phyloP scores from a whole-genome alignment of 768 basidiomycete genomes.

The Melanogaster broomeanus region DNA sequence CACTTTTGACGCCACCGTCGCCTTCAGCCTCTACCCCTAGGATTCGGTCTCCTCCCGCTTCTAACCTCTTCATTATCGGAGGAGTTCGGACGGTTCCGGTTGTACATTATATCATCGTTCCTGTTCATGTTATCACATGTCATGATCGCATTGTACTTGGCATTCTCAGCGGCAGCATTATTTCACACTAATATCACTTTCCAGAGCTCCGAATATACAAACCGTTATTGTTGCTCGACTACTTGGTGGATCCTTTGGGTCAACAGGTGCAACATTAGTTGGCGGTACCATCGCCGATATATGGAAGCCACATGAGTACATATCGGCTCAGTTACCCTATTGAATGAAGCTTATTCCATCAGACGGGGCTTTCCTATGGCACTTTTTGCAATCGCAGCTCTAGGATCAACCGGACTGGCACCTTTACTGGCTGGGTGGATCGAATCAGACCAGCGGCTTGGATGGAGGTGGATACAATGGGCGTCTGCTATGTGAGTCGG shows the following conservation, averaged over 20 bases:
- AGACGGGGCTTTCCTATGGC: conserved; percentile 83
- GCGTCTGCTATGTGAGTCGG: conserved; percentile 59
- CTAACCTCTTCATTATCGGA: conserved; percentile 72
- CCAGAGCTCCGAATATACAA: conserved; percentile 48
- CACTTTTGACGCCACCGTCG: conserved; percentile 46
- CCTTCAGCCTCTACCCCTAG: conserved; percentile 57
- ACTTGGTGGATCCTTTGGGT: conserved; percentile 64
- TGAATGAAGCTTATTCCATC: conserved; percentile 8
- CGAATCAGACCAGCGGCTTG: conserved; percentile 54
- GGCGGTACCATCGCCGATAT: conserved; percentile 76
- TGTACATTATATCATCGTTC: conserved; percentile 54
- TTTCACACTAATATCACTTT: conserved; percentile 2
- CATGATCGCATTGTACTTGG: conserved; percentile 28
- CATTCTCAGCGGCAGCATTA: neutral
- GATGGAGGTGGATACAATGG: conserved; percentile 89
- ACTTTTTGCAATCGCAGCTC: conserved; percentile 60
- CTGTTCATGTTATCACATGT: conserved; percentile 55
- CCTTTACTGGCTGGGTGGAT: conserved; percentile 68
- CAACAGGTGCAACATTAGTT: conserved; percentile 72
- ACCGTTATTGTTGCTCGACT: conserved; percentile 70
- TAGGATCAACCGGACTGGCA: conserved; percentile 65
- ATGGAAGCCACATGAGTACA: conserved; percentile 62
- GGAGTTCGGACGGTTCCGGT: conserved; percentile 65
- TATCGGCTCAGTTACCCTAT: conserved; percentile 2
- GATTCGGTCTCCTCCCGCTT: conserved; percentile 64